Percentiles rank a stretch among this genome's conserved stretches.
Conservation (phyloP, 2,329 filamentous ascomycete genomes). For the Sclerotinia subarctica region DNA sequence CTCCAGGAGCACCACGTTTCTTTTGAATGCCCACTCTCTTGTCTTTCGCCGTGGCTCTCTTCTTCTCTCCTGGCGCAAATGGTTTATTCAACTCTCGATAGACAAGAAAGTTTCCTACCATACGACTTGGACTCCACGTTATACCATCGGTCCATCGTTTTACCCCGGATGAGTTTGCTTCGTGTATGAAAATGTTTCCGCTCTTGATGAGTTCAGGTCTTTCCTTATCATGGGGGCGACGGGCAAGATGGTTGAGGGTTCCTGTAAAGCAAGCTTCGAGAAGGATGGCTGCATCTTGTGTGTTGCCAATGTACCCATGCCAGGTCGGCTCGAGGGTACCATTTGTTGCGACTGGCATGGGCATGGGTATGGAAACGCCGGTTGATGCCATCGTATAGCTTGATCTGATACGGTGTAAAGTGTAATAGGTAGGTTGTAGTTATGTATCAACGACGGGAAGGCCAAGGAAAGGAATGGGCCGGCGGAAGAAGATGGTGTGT, state of each 20-base stretch:
- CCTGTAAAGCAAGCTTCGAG: conserved; percentile 77
- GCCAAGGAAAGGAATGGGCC: background rate
- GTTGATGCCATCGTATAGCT: conserved; percentile 6
- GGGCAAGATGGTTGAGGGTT: conserved; percentile 69
- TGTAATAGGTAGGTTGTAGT: background rate
- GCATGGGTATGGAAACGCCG: conserved; percentile 1
- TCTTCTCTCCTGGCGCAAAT: conserved; percentile 84
- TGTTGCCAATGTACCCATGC: conserved; percentile 34
- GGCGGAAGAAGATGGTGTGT: background rate
- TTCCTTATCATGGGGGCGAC: conserved; percentile 83
- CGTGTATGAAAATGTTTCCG: conserved; percentile 87
- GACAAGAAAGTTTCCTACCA: conserved; percentile 94
- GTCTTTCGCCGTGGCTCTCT: conserved; percentile 72
- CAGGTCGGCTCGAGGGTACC: conserved; percentile 31
- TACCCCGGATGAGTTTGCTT: conserved; percentile 85
- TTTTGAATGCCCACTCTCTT: conserved; percentile 42
- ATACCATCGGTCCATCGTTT: conserved; percentile 93
- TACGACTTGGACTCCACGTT: conserved; percentile 88
- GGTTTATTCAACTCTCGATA: conserved; percentile 97
- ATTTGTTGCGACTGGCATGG: conserved; percentile 27
- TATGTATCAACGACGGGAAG: conserved; percentile 5
- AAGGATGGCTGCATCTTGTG: conserved; percentile 65
- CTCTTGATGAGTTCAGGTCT: conserved; percentile 73
- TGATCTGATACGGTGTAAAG: background rate
- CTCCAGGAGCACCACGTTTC: conserved; percentile 27